Base-by-base conservation (phyloP, 1,284 basidiomycete species). In the Ganoderma leucocontextum region DNA sequence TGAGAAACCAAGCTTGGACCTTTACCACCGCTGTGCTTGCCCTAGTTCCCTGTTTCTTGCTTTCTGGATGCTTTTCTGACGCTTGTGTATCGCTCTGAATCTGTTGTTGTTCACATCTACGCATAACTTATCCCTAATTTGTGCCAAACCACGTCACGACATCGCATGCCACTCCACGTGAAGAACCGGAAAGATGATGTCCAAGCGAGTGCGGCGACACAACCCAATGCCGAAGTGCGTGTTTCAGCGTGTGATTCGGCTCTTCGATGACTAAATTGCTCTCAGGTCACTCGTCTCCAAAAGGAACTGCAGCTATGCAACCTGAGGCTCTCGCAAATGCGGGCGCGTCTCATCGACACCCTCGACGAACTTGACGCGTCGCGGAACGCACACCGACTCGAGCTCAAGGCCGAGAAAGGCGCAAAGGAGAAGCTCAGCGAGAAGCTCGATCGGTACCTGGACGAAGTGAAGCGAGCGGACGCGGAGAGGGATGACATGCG, bases 361-460 rank as follows among this genome's bases (percentile, higher is more conserved):
- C 81, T 90, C 47, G 87, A 90, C 73, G 79, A 83, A 1, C 77
- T 89, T 55, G 88, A 90, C 72, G 79, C 82, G 8, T 71, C 84
- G 19, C 81, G 83, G 49, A 68, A 77, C 19, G 68, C 78, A 36
- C 82, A 88, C 66, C 74, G 77, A 7, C 69, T 80, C 12, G 85
- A 89, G 60, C 73, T 89, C n/a, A 76, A 79, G 6, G 68, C 75
- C 0, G 80, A 83, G 64, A 73, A 76, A 13, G 75, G 75, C 38
- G 79, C 78, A n/a, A 82, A 81, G 64, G 73, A 78, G 42, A 75
- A 69, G 25, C 78, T 89, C 12, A 74, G 79, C n/a, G 75, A 76
- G 10, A 82, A 84, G 60, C 73, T 88, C 9, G 75, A 82, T 39
- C 75, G 77, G 15, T 83, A 80, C 70, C 73, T 74, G 33, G 72